Evolutionary conservation across 805 yeast genomes (phyloP).

Genomic region (Wickerhamiella siamensis): DNA sequence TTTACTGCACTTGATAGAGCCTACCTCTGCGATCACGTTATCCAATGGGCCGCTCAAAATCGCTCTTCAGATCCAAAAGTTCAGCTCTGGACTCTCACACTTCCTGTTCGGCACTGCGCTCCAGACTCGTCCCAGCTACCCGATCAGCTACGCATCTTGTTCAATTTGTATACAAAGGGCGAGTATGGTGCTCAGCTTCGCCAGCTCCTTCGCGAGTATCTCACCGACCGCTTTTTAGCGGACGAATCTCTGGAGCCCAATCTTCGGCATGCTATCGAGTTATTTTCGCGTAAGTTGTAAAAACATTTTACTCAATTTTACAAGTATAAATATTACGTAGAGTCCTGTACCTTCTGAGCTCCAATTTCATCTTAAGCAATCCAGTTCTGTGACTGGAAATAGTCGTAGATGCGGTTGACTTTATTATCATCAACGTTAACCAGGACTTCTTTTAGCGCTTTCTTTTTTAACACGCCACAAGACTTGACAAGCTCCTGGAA

Average conservation of each 20-base stretch:
- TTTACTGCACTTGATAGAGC: slow-evolving; percentile 57
- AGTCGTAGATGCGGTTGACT: slow-evolving; percentile 79
- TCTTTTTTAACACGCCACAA: slow-evolving; percentile 72
- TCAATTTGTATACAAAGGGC: slow-evolving; percentile 42
- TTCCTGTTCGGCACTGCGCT: slow-evolving; percentile 47
- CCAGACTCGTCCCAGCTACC: slow-evolving; percentile 34
- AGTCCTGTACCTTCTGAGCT: neutral
- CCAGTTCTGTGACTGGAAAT: slow-evolving; percentile 90
- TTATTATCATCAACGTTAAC: slow-evolving; percentile 75
- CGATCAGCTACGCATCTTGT: slow-evolving; percentile 48
- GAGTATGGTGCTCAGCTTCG: slow-evolving; percentile 14
- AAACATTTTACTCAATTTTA: neutral
- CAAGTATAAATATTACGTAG: neutral
- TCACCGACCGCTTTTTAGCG: slow-evolving; percentile 13
- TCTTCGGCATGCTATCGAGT: slow-evolving; percentile 15
- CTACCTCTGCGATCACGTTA: slow-evolving; percentile 50
- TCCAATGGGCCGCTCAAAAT: slow-evolving; percentile 36
- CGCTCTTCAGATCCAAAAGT: slow-evolving; percentile 27
- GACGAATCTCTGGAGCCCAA: slow-evolving; percentile 11
- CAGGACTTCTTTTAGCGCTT: slow-evolving; percentile 62
- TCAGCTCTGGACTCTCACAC: slow-evolving; percentile 41
- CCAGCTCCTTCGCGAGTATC: slow-evolving; percentile 16
- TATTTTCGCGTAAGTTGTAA: slow-evolving; percentile 14
- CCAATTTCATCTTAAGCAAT: slow-evolving; percentile 15
- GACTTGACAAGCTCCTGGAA: slow-evolving; percentile 76